phyloP scores from a whole-genome alignment of 2,329 filamentous ascomycete species.

The Aspergillus neotritici region DNA sequence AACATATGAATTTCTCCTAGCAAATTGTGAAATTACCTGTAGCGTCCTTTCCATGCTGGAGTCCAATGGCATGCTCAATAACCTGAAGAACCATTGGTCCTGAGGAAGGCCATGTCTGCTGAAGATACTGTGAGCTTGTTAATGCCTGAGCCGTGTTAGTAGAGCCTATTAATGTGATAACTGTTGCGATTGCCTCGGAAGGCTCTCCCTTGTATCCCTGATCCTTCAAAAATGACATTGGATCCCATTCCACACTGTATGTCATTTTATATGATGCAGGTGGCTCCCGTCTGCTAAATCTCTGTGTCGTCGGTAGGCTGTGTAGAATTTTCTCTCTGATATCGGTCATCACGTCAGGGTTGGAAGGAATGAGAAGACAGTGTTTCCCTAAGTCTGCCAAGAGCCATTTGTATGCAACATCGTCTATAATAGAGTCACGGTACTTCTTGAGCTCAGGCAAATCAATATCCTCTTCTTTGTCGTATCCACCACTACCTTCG shows the following conservation, averaged over 20 bases:
- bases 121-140: constrained; percentile 18
- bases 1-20: too few relatives aligned
- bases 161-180: constrained; percentile 16
- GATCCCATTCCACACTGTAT: too few relatives aligned
- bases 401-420: constrained; percentile 1
- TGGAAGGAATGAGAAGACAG: neutral
- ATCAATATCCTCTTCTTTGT: neutral
- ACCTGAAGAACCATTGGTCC: constrained; percentile 5
- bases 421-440: neutral
- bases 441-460: neutral
- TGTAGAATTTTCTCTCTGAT: too few relatives aligned
- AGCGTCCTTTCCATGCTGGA: too few relatives aligned
- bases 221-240: too few relatives aligned
- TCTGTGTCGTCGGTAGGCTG: too few relatives aligned
- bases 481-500: too few relatives aligned
- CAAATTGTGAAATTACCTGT: too few relatives aligned
- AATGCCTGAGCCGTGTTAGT: constrained; percentile 17
- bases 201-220: too few relatives aligned
- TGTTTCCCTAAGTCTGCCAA: neutral
- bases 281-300: too few relatives aligned
- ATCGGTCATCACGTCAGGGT: too few relatives aligned
- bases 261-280: too few relatives aligned
- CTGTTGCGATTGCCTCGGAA: neutral
- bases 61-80: neutral
- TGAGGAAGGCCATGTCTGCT: constrained; percentile 17